These are phyloP conservation scores for Agrocybe pediades DNA, from an alignment of 768 basidiomycete species.

Conservation along the genomic window DNA sequence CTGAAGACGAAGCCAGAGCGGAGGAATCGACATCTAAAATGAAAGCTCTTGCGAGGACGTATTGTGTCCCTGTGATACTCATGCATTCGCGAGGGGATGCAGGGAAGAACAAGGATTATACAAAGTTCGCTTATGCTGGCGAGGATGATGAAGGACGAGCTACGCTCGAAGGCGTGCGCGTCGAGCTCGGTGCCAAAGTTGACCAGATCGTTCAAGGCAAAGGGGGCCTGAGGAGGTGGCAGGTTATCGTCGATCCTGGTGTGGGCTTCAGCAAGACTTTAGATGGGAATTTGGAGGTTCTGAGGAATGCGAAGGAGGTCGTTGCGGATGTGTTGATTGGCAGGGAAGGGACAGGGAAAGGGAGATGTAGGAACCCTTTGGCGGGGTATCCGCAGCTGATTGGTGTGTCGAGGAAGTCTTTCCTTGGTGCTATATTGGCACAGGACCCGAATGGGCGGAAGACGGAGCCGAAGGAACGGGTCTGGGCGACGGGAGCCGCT, in stretches of 20 bases:
- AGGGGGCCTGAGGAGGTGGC: constrained; percentile 83
- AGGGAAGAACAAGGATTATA: constrained; percentile 69
- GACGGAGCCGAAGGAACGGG: constrained; percentile 66
- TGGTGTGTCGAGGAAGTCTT: constrained; percentile 83
- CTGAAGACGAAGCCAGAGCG: constrained; percentile 28
- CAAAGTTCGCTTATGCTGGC: constrained; percentile 41
- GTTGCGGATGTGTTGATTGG: constrained; percentile 41
- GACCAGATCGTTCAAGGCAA: constrained; percentile 61
- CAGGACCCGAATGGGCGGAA: constrained; percentile 50
- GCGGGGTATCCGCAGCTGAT: constrained; percentile 68
- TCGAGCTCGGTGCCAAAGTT: constrained; percentile 74
- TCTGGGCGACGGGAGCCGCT: constrained; percentile 78
- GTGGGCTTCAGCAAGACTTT: constrained; percentile 92
- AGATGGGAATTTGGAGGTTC: constrained; percentile 69
- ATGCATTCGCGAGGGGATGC: constrained; percentile 96
- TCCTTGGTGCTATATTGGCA: constrained; percentile 69
- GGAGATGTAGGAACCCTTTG: constrained; percentile 44
- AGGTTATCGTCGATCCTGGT: constrained; percentile 89
- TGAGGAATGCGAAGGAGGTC: constrained; percentile 53
- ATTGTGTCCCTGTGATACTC: constrained; percentile 79
- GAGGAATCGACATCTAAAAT: constrained; percentile 53
- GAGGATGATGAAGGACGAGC: constrained; percentile 26
- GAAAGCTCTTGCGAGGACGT: constrained; percentile 62
- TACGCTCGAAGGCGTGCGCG: constrained; percentile 66
- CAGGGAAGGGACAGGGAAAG: background rate